Evolutionary conservation across 441 rosid species (phyloP).

Genomic region (Populus trichocarpa): DNA sequence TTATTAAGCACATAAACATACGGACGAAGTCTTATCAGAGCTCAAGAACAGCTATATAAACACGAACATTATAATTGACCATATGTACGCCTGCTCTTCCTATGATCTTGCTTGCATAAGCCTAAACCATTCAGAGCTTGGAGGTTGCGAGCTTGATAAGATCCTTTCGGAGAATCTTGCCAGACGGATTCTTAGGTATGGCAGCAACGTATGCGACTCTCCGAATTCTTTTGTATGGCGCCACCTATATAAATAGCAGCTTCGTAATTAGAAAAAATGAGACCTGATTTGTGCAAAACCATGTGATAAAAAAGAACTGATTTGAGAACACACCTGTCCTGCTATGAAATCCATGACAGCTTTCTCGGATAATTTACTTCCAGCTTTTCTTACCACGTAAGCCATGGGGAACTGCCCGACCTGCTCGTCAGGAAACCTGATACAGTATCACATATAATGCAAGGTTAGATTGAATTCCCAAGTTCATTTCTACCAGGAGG

Average conservation of each 20-base stretch:
- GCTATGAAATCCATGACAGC: slow-evolving; percentile 57
- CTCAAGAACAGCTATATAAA: background rate
- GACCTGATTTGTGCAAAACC: background rate
- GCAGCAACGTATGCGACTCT: slow-evolving; percentile 62
- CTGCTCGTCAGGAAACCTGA: slow-evolving; percentile 72
- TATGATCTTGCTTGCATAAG: background rate
- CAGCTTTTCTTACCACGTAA: slow-evolving; percentile 59
- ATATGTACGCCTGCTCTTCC: background rate
- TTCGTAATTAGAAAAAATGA: background rate
- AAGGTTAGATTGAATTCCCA: background rate
- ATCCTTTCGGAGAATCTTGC: slow-evolving; percentile 91
- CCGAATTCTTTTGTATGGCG: slow-evolving; percentile 80
- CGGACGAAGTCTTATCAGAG: too few relatives aligned
- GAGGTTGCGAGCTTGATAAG: slow-evolving; percentile 73
- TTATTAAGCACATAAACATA: too few relatives aligned
- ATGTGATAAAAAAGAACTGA: background rate
- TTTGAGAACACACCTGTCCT: slow-evolving; percentile 41
- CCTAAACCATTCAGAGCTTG: slow-evolving; percentile 45
- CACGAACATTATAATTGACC: background rate
- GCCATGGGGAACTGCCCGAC: slow-evolving; percentile 91
- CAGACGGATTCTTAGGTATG: slow-evolving; percentile 85
- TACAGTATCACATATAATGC: background rate
- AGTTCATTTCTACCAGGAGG: background rate
- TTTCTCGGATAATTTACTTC: slow-evolving; percentile 40
- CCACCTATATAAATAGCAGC: slow-evolving; percentile 43